phyloP scores from a whole-genome alignment of 495 filamentous ascomycete species.

The Sphaerosporella brunnea region DNA sequence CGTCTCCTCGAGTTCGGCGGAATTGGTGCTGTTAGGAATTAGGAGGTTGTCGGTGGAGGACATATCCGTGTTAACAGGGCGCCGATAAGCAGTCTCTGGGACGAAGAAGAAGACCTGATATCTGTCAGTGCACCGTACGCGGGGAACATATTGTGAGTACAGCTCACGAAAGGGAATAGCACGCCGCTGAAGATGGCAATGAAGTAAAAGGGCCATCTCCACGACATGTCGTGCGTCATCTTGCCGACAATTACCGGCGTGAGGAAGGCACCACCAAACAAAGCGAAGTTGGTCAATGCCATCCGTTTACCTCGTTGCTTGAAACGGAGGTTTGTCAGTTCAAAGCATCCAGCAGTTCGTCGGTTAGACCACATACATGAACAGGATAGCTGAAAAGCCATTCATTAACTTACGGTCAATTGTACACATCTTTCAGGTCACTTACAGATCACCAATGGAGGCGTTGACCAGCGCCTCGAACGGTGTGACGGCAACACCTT shows the following conservation, averaged over 20 bases:
- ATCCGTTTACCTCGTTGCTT: conserved; percentile 72
- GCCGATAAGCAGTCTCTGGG: conserved; percentile 66
- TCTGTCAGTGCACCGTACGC: not conserved
- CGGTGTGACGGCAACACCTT: conserved; percentile 57
- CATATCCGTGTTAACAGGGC: conserved; percentile 50
- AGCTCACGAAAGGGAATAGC: conserved; percentile 40
- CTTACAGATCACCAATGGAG: conserved; percentile 54
- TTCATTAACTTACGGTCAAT: no score
- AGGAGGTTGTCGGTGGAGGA: conserved; percentile 17
- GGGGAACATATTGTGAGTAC: no score
- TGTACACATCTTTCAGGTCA: no score
- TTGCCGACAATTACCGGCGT: conserved; percentile 78
- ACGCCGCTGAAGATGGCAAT: conserved; percentile 51
- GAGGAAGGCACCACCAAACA: conserved; percentile 85
- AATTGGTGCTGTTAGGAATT: no score
- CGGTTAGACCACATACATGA: conserved; percentile 46
- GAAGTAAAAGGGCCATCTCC: conserved; percentile 65
- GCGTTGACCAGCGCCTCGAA: conserved; percentile 65
- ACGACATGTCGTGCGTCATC: conserved; percentile 56
- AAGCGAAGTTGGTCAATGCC: conserved; percentile 72
- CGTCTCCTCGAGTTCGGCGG: conserved; percentile 1
- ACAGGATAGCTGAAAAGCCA: conserved; percentile 40
- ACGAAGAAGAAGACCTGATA: conserved; percentile 45
- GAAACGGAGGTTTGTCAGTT: not conserved
- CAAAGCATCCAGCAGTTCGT: no score